Base-by-base conservation (phyloP, 768 basidiomycete genomes). In the Lyophyllum shimeji region DNA sequence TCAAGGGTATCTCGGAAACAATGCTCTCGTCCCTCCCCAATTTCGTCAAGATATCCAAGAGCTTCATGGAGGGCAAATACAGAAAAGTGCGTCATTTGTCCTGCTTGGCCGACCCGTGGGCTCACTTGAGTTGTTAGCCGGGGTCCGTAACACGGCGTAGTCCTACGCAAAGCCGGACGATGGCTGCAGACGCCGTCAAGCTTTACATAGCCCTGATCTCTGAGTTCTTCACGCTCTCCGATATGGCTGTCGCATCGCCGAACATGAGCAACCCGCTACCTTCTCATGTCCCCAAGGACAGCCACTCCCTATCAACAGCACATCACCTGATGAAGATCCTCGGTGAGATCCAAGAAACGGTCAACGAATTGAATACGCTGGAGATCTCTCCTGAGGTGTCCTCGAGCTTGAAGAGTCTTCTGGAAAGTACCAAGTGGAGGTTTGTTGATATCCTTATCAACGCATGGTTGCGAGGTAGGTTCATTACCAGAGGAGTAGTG, bases 41-140 rank as follows among this genome's bases (percentile, higher is more conserved):
- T 63, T 98, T 98, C 73, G 96, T 94, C 93, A 89, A 86, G 67
- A 90, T 99, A 46, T 87, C 91, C 1, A 91, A 84, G 69, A 85
- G 83, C 21, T 96, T 95, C 66, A 85, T 95, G 74, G 95, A 97
- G 42, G 96, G 97, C 4, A 94, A 91, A 69, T 95, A 90, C 68
- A 89, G 86, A 69, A 93, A 87, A 81, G 95, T 95, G 52, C 53
- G 73, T 18, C 20, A 25, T 27, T 20, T 11, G 2, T 25, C 18
- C 27, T 5, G 18, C 33, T 27, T 21, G 24, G 31, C 29, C 24
- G 29, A 29, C 29, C 29, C 29, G 9, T 5, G 29, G 29, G 29
- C 29, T 29, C 29, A 29, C 5, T 29, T 9, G 4, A 29, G 9
- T 29, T 29, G 29, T 9, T 47, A 77, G 69, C 62, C 63, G 37